Conservation (phyloP, 495 filamentous ascomycete genomes). For the Mycothermus thermophilus region DNA sequence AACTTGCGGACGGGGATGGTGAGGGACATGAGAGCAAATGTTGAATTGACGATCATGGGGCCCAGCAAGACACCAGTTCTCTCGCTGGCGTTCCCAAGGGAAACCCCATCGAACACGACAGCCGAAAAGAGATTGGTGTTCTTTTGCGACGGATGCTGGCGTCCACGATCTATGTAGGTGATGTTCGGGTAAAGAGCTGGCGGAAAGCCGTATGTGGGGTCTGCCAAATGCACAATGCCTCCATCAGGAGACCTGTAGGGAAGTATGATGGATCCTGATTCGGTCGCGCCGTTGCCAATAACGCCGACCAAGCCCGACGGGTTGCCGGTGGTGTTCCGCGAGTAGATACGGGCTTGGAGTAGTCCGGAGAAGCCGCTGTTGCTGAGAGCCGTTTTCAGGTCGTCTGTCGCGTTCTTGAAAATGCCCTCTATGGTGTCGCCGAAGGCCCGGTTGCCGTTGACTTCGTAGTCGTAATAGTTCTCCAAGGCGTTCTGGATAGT, state of each 20-base stretch:
- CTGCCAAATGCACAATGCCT: constrained; percentile 41
- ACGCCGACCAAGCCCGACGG: constrained; percentile 42
- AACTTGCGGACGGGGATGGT: constrained; percentile 62
- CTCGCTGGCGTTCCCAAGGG: constrained; percentile 35
- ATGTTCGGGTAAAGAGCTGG: constrained; percentile 59
- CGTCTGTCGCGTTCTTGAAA: constrained; percentile 41
- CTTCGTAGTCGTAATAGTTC: constrained; percentile 42
- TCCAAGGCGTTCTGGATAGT: constrained; percentile 48
- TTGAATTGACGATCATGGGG: constrained; percentile 51
- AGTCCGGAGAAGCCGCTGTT: constrained; percentile 39
- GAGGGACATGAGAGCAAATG: constrained; percentile 64
- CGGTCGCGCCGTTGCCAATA: constrained; percentile 31
- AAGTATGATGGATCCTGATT: constrained; percentile 30
- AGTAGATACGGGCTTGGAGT: constrained; percentile 53
- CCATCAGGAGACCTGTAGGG: constrained; percentile 47
- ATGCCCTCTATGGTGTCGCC: too few relatives aligned
- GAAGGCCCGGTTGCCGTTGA: constrained; percentile 17
- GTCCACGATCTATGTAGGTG: constrained; percentile 37
- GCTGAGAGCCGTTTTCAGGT: constrained; percentile 48
- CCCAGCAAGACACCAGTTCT: constrained; percentile 48
- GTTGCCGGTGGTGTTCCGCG: constrained; percentile 45
- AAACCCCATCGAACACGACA: constrained; percentile 35
- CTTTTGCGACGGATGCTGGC: constrained; percentile 22
- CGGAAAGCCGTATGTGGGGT: constrained; percentile 48
- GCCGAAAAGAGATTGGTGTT: constrained; percentile 27